Conservation (phyloP, 805 yeast species). For the Candida wancherniae region DNA sequence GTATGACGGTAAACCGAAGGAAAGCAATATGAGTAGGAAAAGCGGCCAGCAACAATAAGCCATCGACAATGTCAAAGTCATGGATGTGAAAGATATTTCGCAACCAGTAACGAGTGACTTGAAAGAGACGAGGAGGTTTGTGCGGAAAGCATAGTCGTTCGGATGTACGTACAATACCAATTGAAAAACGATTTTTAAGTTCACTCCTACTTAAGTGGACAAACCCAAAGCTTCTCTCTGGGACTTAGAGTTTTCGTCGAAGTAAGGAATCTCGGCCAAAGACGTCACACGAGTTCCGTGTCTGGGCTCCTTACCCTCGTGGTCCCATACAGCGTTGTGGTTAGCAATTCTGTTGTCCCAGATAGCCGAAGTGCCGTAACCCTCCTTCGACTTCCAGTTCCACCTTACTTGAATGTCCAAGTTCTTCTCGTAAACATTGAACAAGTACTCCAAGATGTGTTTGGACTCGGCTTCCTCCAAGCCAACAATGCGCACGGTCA, state of each 20-base stretch:
- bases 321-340: constrained; percentile 51
- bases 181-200: too few species aligned
- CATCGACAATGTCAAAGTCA: too few species aligned
- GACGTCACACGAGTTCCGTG: constrained; percentile 37
- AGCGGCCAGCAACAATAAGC: too few species aligned
- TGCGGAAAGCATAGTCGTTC: too few species aligned
- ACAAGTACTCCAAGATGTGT: constrained; percentile 14
- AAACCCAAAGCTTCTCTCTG: constrained; percentile 50
- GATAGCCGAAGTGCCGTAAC: constrained; percentile 47
- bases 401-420: constrained; percentile 44
- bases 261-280: constrained; percentile 50
- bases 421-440: constrained; percentile 24
- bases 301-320: constrained; percentile 41
- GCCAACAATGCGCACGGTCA: constrained; percentile 29
- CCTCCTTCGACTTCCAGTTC: constrained; percentile 20
- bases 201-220: constrained; percentile 7
- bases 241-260: constrained; percentile 45
- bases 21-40: too few species aligned
- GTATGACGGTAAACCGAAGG: too few species aligned
- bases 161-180: too few species aligned
- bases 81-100: too few species aligned
- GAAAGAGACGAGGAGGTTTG: too few species aligned
- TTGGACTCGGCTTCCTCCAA: constrained; percentile 25
- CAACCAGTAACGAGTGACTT: too few species aligned
- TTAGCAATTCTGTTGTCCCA: constrained; percentile 58